These are phyloP conservation scores for Alternaria rosae DNA, from an alignment of 2,329 filamentous ascomycete species.

Conservation along the genomic window DNA sequence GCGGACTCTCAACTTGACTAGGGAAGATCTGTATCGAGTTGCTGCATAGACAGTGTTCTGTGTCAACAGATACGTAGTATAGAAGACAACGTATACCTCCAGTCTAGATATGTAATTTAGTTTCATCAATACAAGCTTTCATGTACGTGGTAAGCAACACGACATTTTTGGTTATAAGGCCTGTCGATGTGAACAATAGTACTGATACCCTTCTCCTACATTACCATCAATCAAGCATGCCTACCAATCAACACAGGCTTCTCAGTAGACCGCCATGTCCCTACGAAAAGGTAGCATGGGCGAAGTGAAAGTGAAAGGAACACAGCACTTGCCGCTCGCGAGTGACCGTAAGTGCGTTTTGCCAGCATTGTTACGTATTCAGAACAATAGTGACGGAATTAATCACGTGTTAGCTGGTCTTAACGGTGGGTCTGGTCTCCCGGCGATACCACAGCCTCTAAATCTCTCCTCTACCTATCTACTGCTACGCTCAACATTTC, in stretches of 20 bases:
- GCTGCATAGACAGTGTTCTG: background rate
- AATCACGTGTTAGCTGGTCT: background rate
- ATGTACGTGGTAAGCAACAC: background rate
- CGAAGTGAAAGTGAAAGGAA: background rate
- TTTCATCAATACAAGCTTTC: background rate
- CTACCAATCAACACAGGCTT: background rate
- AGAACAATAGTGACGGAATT: background rate
- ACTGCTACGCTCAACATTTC: background rate
- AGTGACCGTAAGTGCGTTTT: background rate
- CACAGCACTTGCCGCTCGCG: background rate
- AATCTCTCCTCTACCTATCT: background rate
- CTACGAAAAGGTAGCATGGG: background rate
- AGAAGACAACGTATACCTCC: background rate
- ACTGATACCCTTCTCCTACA: background rate
- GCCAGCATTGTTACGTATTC: background rate
- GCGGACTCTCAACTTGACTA: no score
- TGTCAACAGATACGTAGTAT: no score
- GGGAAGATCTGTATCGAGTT: accelerated
- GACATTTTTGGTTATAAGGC: accelerated
- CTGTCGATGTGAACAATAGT: background rate
- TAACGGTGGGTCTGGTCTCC: no score
- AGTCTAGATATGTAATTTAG: background rate
- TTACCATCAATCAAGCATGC: background rate
- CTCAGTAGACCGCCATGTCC: background rate
- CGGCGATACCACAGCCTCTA: no score